A percentile compares a stretch with the other conserved stretches of the same genome.
Evolutionary conservation across 2,329 filamentous ascomycete species (phyloP).

Genomic region (Mycosphaerella sp.): DNA sequence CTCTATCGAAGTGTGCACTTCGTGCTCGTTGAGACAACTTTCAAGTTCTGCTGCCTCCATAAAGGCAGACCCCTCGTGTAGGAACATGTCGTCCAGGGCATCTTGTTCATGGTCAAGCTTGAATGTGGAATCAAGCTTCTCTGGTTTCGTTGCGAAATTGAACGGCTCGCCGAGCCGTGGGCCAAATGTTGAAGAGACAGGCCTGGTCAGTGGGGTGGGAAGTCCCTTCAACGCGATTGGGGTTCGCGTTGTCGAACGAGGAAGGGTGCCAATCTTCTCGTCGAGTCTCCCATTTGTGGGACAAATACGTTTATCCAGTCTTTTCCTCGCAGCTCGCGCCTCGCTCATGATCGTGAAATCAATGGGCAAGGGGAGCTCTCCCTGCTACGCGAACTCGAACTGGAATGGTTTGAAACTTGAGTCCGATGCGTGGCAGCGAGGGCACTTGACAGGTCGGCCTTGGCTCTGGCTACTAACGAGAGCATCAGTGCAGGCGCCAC

Average conservation of each 20-base stretch:
- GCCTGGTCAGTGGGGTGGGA: constrained; percentile 10
- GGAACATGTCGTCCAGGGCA: constrained; percentile 2
- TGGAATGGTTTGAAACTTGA: constrained; percentile 80
- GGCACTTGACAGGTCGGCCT: constrained; percentile 64
- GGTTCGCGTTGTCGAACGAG: constrained; percentile 4
- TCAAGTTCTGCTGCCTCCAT: constrained; percentile 9
- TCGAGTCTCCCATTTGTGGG: constrained; percentile 4
- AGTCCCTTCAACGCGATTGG: constrained; percentile 8
- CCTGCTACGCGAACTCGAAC: constrained; percentile 64
- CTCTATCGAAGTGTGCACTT: constrained; percentile 9
- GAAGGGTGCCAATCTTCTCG: constrained; percentile 1
- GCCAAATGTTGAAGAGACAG: constrained; percentile 11
- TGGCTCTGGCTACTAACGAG: constrained; percentile 66
- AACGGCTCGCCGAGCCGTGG: constrained; percentile 8
- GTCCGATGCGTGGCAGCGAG: constrained; percentile 69
- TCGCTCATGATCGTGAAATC: constrained; percentile 11
- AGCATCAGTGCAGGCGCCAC: constrained; percentile 77
- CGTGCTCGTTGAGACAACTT: constrained; percentile 8
- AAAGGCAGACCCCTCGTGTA: constrained; percentile 1
- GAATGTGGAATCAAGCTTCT: constrained; percentile 6
- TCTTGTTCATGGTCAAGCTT: constrained; percentile 5
- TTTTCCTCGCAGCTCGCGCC: constrained; percentile 14
- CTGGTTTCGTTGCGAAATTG: constrained; percentile 7
- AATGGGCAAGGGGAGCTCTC: constrained; percentile 11
- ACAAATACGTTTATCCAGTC: constrained; percentile 10